Evolutionary conservation across 768 basidiomycete genomes (phyloP).

Genomic region (Hygrophorus pudorinus): DNA sequence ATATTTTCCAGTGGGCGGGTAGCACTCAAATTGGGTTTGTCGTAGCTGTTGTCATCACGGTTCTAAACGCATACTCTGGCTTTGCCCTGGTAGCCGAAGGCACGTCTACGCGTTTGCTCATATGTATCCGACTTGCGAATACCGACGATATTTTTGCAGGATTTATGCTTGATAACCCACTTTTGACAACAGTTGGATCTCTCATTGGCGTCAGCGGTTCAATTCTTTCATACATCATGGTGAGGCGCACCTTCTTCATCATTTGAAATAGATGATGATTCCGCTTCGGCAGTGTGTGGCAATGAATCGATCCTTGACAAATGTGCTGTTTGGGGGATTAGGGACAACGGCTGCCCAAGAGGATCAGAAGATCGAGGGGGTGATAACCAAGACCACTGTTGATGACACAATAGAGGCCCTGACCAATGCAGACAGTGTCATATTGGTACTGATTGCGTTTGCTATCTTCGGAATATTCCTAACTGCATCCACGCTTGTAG

Average conservation of each 20-base stretch:
- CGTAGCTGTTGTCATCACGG: constrained; percentile 81
- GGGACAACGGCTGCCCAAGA: constrained; percentile 43
- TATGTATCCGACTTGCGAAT: background rate
- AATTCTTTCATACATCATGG: constrained; percentile 91
- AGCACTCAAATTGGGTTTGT: background rate
- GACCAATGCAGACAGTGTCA: constrained; percentile 73
- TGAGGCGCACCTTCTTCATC: constrained; percentile 20
- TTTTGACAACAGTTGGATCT: constrained; percentile 76
- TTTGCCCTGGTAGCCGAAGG: constrained; percentile 88
- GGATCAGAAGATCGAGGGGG: constrained; percentile 71
- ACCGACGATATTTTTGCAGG: constrained; percentile 25
- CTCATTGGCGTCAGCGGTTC: constrained; percentile 87
- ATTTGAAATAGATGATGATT: background rate
- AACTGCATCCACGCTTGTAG: constrained; percentile 21
- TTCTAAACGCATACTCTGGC: constrained; percentile 84
- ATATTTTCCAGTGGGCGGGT: background rate
- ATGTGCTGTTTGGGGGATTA: constrained; percentile 87
- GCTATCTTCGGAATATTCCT: background rate
- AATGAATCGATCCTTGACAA: constrained; percentile 81
- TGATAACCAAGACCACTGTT: constrained; percentile 64
- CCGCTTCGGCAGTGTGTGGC: constrained; percentile 59
- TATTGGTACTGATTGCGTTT: constrained; percentile 38
- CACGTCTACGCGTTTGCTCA: constrained; percentile 11
- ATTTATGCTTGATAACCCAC: constrained; percentile 83
- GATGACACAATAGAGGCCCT: constrained; percentile 79